These are phyloP conservation scores for Botrytis byssoidea DNA, from an alignment of 2,329 filamentous ascomycete species.

Conservation along the genomic window DNA sequence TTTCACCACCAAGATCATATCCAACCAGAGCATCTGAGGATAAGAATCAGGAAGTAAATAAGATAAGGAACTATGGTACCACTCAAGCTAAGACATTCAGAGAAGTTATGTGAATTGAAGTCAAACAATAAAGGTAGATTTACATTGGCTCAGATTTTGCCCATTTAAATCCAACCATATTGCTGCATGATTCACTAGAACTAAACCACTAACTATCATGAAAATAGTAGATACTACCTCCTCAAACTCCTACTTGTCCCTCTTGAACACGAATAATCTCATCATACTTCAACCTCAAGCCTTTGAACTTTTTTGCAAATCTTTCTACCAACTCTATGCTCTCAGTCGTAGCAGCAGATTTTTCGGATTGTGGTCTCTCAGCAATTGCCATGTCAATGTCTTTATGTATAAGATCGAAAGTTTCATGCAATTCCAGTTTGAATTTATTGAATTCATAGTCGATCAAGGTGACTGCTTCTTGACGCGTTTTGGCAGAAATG, in stretches of 20 bases:
- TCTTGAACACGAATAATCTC: background rate
- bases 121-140: background rate
- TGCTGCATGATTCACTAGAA: background rate
- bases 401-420: background rate
- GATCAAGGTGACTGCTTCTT: background rate
- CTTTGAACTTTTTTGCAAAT: background rate
- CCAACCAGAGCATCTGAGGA: no score
- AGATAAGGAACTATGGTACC: rapidly evolving
- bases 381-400: background rate
- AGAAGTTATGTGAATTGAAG: background rate
- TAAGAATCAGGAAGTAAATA: rapidly evolving
- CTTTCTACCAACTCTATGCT: background rate
- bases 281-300: background rate
- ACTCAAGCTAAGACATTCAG: background rate
- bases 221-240: background rate
- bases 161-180: background rate
- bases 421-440: background rate
- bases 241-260: background rate
- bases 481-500: background rate
- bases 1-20: background rate
- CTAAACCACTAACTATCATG: background rate
- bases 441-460: background rate
- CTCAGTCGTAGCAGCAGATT: background rate
- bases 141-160: background rate
- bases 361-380: background rate